Conservation (phyloP, 805 yeast genomes). For the Schwanniomyces polymorphus region DNA sequence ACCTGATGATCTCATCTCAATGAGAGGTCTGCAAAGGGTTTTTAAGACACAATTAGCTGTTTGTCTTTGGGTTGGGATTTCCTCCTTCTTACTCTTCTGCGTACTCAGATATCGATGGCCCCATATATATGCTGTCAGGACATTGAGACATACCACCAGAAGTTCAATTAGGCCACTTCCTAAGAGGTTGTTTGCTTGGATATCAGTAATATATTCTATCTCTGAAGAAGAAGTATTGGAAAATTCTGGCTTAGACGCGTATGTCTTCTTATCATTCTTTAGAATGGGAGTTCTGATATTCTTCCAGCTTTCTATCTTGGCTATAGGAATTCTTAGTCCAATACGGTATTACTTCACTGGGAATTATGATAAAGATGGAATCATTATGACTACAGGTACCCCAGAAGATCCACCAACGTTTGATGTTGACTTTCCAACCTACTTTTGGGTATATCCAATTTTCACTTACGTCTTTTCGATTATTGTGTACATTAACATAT, state of each 20-base stretch:
- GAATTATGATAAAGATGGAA: conserved; percentile 41
- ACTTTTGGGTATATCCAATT: conserved; percentile 52
- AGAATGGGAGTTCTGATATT: conserved; percentile 74
- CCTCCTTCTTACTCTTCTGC: conserved; percentile 51
- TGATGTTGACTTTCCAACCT: conserved; percentile 39
- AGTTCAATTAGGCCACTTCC: conserved; percentile 44
- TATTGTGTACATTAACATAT: conserved; percentile 45
- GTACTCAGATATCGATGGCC: conserved; percentile 54
- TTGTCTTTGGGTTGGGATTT: conserved; percentile 46
- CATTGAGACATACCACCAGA: conserved; percentile 46
- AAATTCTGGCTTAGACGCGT: conserved; percentile 92
- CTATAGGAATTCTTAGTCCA: conserved; percentile 36
- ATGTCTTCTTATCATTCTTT: conserved; percentile 44
- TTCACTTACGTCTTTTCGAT: conserved; percentile 57
- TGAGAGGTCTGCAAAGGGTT: conserved; percentile 46
- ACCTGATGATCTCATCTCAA: conserved; percentile 8
- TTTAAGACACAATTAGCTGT: conserved; percentile 55
- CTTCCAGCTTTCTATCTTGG: conserved; percentile 63
- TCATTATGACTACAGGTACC: conserved; percentile 7
- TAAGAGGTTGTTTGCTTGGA: conserved; percentile 69
- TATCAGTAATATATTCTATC: conserved; percentile 59
- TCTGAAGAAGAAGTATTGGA: conserved; percentile 77
- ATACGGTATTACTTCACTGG: conserved; percentile 41
- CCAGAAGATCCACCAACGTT: conserved; percentile 13
- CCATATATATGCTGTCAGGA: conserved; percentile 55